Evolutionary conservation across 2,329 filamentous ascomycete species (phyloP), one percentile per base, ranked within the genome.

Genomic region (Berkeleyomyces rouxiae): DNA sequence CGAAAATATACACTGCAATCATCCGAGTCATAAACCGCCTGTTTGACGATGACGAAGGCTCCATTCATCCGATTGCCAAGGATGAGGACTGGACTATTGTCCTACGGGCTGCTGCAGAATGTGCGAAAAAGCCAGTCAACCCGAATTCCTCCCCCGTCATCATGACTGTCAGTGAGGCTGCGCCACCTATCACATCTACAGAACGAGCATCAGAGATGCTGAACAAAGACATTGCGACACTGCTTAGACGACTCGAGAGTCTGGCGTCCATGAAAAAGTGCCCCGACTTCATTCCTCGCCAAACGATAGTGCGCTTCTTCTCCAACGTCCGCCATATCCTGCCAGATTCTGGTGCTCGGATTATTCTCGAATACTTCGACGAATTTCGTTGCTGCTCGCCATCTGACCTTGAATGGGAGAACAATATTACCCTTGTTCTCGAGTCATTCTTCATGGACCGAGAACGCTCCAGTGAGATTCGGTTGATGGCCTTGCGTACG

Each of bases 371-470:
- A 53, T 83, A 88, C 69, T 87, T 85, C 66, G 79, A 80, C 62
- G 82, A 87, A 61, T 85, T 86, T 66, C 78, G 85, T 55, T 84
- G 82, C 68, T 87, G 87, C 67, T 86, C 85, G 53, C 87, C 87
- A 2, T 87, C 86, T 0, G 85, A 88, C 67, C 72, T 78, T 57
- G 76, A 81, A 43, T 90, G 86, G 87, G 78, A 86, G 65, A 73
- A 78, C 2, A 86, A 88, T 61, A 75, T 86, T 61, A 74, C 75
- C 13, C 73, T 82, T 36, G 77, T 90, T 1, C 70, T 88, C 13
- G 75, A 80, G 23, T 78, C 79, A 0, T 85, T 90, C 68, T 83
- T 87, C 67, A 78, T 79, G 49, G 82, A 88, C 68, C 77, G 76
- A 40, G 74, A 72, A 9, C 80, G 85, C 51, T 83, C 83, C 10